Conservation (phyloP, 208 protist genomes). For the Herpetomonas tarakana region DNA sequence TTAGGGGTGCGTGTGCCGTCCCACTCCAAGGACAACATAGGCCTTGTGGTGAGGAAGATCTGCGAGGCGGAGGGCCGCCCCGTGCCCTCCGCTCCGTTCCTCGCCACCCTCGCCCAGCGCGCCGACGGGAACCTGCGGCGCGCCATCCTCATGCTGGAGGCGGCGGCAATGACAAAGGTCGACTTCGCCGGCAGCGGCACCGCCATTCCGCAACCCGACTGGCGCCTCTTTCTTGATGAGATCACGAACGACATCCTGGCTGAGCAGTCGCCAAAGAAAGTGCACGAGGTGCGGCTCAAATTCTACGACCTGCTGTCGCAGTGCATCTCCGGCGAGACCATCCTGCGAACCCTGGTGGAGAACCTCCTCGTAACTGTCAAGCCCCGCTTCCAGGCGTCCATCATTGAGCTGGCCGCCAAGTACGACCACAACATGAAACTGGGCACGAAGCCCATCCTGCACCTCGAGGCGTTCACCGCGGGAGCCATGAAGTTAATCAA, state of each 20-base stretch:
- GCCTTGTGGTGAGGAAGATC: conserved; percentile 50
- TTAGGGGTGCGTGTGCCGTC: conserved; percentile 95
- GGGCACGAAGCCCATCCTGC: conserved; percentile 97
- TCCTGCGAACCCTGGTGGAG: conserved; percentile 89
- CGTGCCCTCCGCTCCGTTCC: conserved; percentile 60
- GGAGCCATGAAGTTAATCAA: conserved; percentile 87
- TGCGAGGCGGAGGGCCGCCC: conserved; percentile 67
- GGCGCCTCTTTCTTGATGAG: conserved; percentile 93
- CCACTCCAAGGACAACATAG: conserved; percentile 92
- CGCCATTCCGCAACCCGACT: conserved; percentile 91
- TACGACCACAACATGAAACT: conserved; percentile 97
- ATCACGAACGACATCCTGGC: conserved; percentile 91
- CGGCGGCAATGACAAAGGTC: conserved; percentile 81
- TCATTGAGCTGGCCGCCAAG: conserved; percentile 91
- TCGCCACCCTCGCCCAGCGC: conserved; percentile 57
- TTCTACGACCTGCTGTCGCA: conserved; percentile 98
- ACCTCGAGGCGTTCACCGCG: conserved; percentile 98
- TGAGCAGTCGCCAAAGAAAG: conserved; percentile 93
- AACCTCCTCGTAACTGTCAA: conserved; percentile 80
- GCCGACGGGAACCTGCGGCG: conserved; percentile 95
- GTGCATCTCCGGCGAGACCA: conserved; percentile 97
- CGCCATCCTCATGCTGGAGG: conserved; percentile 97
- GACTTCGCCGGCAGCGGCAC: conserved; percentile 74
- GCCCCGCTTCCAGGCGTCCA: conserved; percentile 54
- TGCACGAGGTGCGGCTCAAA: conserved; percentile 93